Evolutionary conservation across 371 early-diverging fungal genomes (phyloP).

Genomic region (Mortierella sp.): DNA sequence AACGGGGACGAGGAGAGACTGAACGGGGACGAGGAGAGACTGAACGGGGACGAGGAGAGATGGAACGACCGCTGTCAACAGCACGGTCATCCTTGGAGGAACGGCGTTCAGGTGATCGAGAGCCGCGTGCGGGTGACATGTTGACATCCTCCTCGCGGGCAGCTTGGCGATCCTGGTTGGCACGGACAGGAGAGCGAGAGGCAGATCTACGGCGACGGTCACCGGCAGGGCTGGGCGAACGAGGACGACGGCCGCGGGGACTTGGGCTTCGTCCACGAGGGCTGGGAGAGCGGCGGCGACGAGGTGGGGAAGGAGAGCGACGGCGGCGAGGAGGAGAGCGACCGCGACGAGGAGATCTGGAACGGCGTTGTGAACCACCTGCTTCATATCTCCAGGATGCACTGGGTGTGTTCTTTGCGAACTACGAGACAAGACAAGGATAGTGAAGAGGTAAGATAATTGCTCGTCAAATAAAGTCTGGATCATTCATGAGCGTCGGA

Average conservation of each 20-base stretch:
- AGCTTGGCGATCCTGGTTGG: slow-evolving; percentile 12
- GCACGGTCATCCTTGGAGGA: slow-evolving; percentile 17
- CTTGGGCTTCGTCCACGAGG: slow-evolving; percentile 54
- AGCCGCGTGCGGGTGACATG: slow-evolving; percentile 24
- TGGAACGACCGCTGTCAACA: slow-evolving; percentile 25
- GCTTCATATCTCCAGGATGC: slow-evolving; percentile 73
- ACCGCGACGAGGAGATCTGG: slow-evolving; percentile 30
- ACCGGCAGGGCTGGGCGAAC: slow-evolving; percentile 41
- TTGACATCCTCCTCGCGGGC: slow-evolving; percentile 12
- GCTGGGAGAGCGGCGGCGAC: slow-evolving; percentile 47
- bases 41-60: slow-evolving; percentile 32
- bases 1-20: slow-evolving; percentile 33
- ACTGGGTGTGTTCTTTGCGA: slow-evolving; percentile 79
- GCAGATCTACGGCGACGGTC: slow-evolving; percentile 47
- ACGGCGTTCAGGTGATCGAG: slow-evolving; percentile 25
- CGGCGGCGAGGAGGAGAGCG: slow-evolving; percentile 56
- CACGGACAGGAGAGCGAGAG: slow-evolving; percentile 30
- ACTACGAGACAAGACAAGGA: slow-evolving; percentile 49
- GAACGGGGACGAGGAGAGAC: slow-evolving; percentile 38
- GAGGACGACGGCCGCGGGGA: slow-evolving; percentile 25
- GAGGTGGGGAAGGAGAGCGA: slow-evolving; percentile 45
- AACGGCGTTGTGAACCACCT: slow-evolving; percentile 20
- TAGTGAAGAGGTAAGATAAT: background rate
- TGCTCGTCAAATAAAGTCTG: background rate
- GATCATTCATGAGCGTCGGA: background rate